Conservation (phyloP, 495 filamentous ascomycete genomes). For the Copromyces sp. region DNA sequence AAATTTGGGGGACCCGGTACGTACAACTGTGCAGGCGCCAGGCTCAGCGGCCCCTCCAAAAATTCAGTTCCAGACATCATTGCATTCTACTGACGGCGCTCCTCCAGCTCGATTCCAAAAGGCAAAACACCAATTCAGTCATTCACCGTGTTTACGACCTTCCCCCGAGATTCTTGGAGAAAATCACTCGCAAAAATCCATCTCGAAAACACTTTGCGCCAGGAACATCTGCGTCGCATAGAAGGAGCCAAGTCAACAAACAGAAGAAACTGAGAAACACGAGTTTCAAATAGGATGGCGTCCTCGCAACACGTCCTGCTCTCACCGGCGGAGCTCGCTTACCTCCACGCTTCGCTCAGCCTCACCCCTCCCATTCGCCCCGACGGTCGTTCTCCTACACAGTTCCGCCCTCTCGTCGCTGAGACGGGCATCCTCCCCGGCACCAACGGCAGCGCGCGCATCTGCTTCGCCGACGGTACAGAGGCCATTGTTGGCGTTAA, state of each 20-base stretch:
- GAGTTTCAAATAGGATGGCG: constrained; percentile 14
- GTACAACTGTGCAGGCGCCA: not conserved
- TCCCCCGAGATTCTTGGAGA: not conserved
- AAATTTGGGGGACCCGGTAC: not conserved
- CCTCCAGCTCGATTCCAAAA: not conserved
- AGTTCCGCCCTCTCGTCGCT: constrained; percentile 84
- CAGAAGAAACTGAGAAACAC: not conserved
- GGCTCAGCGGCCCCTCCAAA: not conserved
- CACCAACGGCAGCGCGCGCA: constrained; percentile 82
- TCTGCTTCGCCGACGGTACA: constrained; percentile 90
- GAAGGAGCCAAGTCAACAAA: not conserved
- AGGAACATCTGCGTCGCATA: not conserved
- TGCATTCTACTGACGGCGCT: not conserved
- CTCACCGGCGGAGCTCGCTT: constrained; percentile 92
- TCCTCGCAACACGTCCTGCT: constrained; percentile 50
- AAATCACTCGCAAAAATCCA: not conserved
- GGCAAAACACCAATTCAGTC: not conserved
- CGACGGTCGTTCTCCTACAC: constrained; percentile 68
- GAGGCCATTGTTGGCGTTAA: constrained; percentile 95
- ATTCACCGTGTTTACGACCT: not conserved
- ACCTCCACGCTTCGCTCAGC: constrained; percentile 80
- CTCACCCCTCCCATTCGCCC: constrained; percentile 75
- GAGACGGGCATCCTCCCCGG: constrained; percentile 82
- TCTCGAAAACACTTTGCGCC: not conserved
- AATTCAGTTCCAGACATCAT: not conserved